Evolutionary conservation across 805 yeast genomes (phyloP).

Genomic region (Ogataea chonburiensis): DNA sequence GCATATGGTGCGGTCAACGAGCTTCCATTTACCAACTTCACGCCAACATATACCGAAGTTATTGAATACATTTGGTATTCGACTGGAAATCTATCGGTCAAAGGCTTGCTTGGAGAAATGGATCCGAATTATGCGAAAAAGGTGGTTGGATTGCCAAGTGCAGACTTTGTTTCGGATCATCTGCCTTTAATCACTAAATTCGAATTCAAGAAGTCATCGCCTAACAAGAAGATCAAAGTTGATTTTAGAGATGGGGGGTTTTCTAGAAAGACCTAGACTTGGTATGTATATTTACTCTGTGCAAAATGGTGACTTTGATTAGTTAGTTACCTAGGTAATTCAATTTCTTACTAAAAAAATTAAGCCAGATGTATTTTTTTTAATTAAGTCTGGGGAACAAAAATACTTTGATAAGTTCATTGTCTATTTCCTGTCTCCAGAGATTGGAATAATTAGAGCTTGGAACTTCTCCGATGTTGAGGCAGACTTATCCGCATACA

Average conservation of each 20-base stretch:
- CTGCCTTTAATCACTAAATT: slow-evolving; percentile 81
- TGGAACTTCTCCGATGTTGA: no score
- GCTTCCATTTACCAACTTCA: slow-evolving; percentile 89
- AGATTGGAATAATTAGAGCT: no score
- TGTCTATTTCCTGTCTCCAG: no score
- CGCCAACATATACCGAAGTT: slow-evolving; percentile 90
- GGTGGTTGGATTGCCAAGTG: slow-evolving; percentile 90
- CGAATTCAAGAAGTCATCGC: slow-evolving; percentile 53
- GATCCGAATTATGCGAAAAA: slow-evolving; percentile 74
- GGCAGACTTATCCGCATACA: no score
- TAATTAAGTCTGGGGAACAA: slow-evolving; percentile 9
- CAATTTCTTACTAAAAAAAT: no score
- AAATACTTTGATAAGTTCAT: no score
- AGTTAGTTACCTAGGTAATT: no score
- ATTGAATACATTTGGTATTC: slow-evolving; percentile 97
- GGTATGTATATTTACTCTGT: slow-evolving; percentile 5
- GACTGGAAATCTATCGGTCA: slow-evolving; percentile 73
- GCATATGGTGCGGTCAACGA: slow-evolving; percentile 85
- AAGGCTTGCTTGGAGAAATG: slow-evolving; percentile 81
- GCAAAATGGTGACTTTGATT: no score
- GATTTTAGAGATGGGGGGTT: slow-evolving; percentile 30
- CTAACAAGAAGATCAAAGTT: slow-evolving; percentile 26
- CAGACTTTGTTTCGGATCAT: slow-evolving; percentile 93
- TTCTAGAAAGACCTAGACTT: slow-evolving; percentile 30
- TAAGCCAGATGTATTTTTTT: no score